Percentiles rank a stretch among this genome's conserved stretches.
phyloP scores from a whole-genome alignment of 2,329 filamentous ascomycete genomes.

The Diaporthe sp. region DNA sequence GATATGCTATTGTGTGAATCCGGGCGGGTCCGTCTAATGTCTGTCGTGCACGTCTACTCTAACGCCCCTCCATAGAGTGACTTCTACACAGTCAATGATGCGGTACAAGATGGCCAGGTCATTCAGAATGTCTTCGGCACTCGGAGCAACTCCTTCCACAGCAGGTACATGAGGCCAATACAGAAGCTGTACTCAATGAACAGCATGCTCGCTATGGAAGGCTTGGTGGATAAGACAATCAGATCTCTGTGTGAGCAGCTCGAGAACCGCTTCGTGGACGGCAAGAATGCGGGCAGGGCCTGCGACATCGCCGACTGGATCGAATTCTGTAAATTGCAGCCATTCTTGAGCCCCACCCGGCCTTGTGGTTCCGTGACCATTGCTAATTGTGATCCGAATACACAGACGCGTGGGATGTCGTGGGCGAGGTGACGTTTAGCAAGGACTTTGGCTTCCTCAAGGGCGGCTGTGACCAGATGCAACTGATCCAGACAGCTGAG shows the following conservation, averaged over 20 bases:
- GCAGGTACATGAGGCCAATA: constrained; percentile 28
- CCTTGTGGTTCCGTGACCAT: not conserved
- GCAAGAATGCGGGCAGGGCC: not conserved
- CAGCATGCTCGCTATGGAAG: constrained; percentile 4
- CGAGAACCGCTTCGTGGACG: constrained; percentile 16
- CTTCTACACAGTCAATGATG: constrained; percentile 29
- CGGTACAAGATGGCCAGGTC: constrained; percentile 14
- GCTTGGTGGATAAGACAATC: constrained; percentile 15
- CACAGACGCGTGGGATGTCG: constrained; percentile 13
- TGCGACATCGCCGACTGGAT: constrained; percentile 30
- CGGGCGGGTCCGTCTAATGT: too few species aligned
- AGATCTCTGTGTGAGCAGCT: constrained; percentile 18
- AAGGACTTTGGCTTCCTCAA: constrained; percentile 17
- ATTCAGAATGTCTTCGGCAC: constrained; percentile 31
- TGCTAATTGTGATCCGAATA: not conserved
- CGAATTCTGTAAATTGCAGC: constrained; percentile 12
- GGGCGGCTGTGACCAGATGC: constrained; percentile 10
- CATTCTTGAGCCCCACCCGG: not conserved
- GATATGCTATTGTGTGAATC: not conserved
- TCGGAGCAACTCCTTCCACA: constrained; percentile 24
- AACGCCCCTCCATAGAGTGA: not conserved
- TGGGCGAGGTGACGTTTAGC: constrained; percentile 16
- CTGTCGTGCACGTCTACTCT: not conserved
- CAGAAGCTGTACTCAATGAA: constrained; percentile 29
- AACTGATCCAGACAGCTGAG: constrained; percentile 7